phyloP scores from a whole-genome alignment of 2,329 filamentous ascomycete genomes.

The Trichoderma afroharzianum region DNA sequence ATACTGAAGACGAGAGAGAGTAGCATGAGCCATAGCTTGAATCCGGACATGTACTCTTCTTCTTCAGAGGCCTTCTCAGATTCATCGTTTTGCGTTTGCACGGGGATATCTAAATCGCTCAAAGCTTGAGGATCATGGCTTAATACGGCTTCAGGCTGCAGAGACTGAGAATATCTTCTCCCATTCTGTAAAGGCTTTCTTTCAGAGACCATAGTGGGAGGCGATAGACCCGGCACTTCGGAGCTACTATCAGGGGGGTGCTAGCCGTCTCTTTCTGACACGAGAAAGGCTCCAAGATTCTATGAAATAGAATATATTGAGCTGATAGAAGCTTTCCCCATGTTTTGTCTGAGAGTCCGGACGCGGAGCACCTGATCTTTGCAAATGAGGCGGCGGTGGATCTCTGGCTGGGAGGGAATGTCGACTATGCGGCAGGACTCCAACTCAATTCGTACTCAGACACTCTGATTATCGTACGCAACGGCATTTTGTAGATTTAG shows the following conservation, averaged over 20 bases:
- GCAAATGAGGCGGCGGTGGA: neutral
- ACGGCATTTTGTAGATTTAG: neutral
- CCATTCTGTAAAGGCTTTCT: neutral
- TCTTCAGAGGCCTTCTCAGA: neutral
- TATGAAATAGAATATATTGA: neutral
- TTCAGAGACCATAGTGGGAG: neutral
- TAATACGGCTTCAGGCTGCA: neutral
- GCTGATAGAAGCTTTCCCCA: neutral
- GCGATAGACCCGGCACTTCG: neutral
- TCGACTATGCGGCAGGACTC: neutral
- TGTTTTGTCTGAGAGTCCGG: neutral
- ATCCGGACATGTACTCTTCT: neutral
- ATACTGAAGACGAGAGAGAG: conserved; percentile 38
- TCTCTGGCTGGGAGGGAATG: neutral
- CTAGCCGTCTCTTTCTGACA: neutral
- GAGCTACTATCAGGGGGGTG: neutral
- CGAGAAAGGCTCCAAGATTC: neutral
- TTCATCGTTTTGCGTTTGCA: neutral
- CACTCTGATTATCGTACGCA: neutral
- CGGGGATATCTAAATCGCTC: neutral
- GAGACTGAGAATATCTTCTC: neutral
- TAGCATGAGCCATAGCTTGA: conserved; percentile 30
- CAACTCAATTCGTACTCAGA: neutral
- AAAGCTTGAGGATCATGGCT: neutral
- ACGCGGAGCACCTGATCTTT: neutral